phyloP scores from a whole-genome alignment of 768 basidiomycete genomes.

The Suillus hirtellus region DNA sequence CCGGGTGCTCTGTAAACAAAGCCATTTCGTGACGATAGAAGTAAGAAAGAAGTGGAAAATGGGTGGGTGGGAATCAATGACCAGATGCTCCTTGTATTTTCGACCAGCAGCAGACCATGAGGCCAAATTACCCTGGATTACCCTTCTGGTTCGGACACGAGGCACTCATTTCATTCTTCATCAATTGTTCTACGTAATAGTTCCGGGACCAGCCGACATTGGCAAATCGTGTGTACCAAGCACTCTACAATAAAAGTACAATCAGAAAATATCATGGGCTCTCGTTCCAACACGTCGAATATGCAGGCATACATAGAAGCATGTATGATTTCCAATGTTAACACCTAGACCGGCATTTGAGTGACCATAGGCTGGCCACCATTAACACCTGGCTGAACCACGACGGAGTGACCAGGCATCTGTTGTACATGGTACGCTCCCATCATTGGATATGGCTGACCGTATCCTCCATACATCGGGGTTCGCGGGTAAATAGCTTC shows the following conservation, averaged over 20 bases:
- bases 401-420: slow-evolving; percentile 58
- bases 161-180: slow-evolving; percentile 20
- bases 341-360: slow-evolving; percentile 45
- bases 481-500: slow-evolving; percentile 26
- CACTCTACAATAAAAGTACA: background rate
- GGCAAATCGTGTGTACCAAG: background rate
- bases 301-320: background rate
- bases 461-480: slow-evolving; percentile 38
- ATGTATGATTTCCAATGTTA: background rate
- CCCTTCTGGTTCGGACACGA: slow-evolving; percentile 23
- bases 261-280: slow-evolving; percentile 1
- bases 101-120: slow-evolving; percentile 14
- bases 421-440: slow-evolving; percentile 46
- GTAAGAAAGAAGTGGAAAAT: slow-evolving; percentile 20
- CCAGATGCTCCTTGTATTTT: slow-evolving; percentile 18
- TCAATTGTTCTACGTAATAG: slow-evolving; percentile 18
- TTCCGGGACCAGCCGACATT: background rate
- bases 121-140: slow-evolving; percentile 21
- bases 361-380: slow-evolving; percentile 63
- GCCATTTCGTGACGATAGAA: slow-evolving; percentile 27
- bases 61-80: slow-evolving; percentile 29
- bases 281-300: background rate
- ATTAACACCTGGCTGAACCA: slow-evolving; percentile 67
- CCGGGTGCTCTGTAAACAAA: slow-evolving; percentile 33
- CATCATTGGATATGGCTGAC: slow-evolving; percentile 17